A percentile compares a stretch with the other conserved stretches of the same genome.
phyloP scores from a whole-genome alignment of 345 rosid species.

The Carallia brachiata region DNA sequence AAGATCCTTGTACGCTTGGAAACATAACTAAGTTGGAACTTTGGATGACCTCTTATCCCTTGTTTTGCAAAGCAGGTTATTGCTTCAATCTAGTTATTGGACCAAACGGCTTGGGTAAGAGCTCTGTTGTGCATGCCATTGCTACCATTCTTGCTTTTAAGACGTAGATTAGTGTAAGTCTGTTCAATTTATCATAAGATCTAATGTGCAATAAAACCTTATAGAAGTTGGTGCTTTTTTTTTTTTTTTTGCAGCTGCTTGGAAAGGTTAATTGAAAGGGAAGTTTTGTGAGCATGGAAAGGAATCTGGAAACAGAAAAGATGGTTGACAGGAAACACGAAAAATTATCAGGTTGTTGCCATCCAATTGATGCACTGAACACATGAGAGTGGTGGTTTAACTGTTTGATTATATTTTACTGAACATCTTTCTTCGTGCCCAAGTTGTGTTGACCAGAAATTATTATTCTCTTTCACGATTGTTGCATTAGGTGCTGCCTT shows the following conservation, averaged over 20 bases:
- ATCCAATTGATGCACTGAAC: slow-evolving; percentile 73
- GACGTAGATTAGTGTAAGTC: slow-evolving; percentile 58
- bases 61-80: slow-evolving; percentile 70
- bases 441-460: no score
- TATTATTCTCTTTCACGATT: no score
- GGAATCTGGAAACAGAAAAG: slow-evolving; percentile 64
- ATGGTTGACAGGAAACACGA: slow-evolving; percentile 64
- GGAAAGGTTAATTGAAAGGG: slow-evolving; percentile 86
- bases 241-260: slow-evolving; percentile 55
- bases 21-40: slow-evolving; percentile 84
- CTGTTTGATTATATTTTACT: slow-evolving; percentile 39
- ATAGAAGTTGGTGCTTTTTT: no score
- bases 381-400: slow-evolving; percentile 77
- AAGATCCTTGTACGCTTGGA: slow-evolving; percentile 82
- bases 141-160: slow-evolving; percentile 90
- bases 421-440: background rate
- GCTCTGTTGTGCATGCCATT: slow-evolving; percentile 95
- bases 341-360: slow-evolving; percentile 49
- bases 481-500: no score
- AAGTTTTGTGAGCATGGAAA: slow-evolving; percentile 91
- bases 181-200: slow-evolving; percentile 8
- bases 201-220: background rate
- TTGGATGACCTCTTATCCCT: slow-evolving; percentile 71
- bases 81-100: slow-evolving; percentile 90
- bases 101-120: slow-evolving; percentile 97